These are phyloP conservation scores for Didymella keratinophila DNA, from an alignment of 2,329 filamentous ascomycete species.

Conservation along the genomic window DNA sequence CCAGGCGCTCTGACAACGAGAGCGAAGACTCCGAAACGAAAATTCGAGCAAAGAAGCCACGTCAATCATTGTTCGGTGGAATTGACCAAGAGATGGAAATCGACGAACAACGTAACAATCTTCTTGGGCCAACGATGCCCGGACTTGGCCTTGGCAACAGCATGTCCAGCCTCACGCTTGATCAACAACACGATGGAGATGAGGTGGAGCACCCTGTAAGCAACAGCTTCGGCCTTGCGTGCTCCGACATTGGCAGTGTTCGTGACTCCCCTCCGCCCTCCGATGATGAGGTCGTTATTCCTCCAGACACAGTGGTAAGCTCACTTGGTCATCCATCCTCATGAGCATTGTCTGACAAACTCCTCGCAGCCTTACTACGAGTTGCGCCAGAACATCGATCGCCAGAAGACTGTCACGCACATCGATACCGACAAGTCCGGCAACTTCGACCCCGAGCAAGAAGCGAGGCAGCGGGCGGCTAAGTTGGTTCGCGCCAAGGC, in stretches of 20 bases:
- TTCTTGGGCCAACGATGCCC: background rate
- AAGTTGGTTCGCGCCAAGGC: constrained; percentile 22
- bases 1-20: constrained; percentile 15
- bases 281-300: constrained; percentile 23
- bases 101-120: background rate
- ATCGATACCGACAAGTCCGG: constrained; percentile 50
- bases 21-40: constrained; percentile 10
- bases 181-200: constrained; percentile 8
- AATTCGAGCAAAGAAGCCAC: constrained; percentile 21
- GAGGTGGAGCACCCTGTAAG: constrained; percentile 2
- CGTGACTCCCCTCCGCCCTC: constrained; percentile 22
- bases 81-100: background rate
- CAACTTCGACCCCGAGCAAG: constrained; percentile 45
- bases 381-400: constrained; percentile 36
- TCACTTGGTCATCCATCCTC: background rate
- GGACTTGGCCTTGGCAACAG: constrained; percentile 15
- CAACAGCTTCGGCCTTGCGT: constrained; percentile 17
- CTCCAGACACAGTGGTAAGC: constrained; percentile 22
- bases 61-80: constrained; percentile 30
- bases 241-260: constrained; percentile 15
- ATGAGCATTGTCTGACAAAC: background rate
- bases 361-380: constrained; percentile 27
- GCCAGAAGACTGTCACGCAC: constrained; percentile 35
- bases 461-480: constrained; percentile 15
- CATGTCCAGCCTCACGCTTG: constrained; percentile 27